A percentile compares a stretch with the other conserved stretches of the same genome.
phyloP scores from a whole-genome alignment of 495 filamentous ascomycete genomes.

The Hypoxylon fuscum region DNA sequence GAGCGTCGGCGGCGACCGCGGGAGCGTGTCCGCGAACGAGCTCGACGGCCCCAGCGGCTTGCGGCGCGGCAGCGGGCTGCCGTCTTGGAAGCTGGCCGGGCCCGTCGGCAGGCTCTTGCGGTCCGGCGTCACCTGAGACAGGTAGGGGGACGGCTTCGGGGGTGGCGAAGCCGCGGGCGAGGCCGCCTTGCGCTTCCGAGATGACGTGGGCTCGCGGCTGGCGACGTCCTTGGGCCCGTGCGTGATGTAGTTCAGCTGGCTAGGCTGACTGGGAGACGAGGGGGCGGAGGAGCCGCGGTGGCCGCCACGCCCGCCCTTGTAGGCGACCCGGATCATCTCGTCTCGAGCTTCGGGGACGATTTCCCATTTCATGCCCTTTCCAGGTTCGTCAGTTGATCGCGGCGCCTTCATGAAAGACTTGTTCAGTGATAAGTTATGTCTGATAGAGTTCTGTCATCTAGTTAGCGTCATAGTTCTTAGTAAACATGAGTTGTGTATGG shows the following conservation, averaged over 20 bases:
- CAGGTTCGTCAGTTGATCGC: slow-evolving; percentile 90
- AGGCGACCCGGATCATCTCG: slow-evolving; percentile 65
- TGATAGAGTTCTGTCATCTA: slow-evolving; percentile 81
- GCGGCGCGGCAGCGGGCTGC: slow-evolving; percentile 63
- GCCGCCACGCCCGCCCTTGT: slow-evolving; percentile 62
- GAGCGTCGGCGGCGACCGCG: slow-evolving; percentile 73
- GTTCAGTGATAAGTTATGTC: slow-evolving; percentile 93
- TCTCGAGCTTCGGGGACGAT: slow-evolving; percentile 82
- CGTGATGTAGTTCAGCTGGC: slow-evolving; percentile 58
- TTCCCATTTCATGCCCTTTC: slow-evolving; percentile 99
- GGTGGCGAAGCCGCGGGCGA: slow-evolving; percentile 60
- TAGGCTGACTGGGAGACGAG: slow-evolving; percentile 60
- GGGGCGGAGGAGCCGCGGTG: slow-evolving; percentile 66
- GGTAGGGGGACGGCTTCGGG: slow-evolving; percentile 54
- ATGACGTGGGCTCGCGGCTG: slow-evolving; percentile 49
- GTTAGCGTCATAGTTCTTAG: slow-evolving; percentile 29
- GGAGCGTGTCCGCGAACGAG: slow-evolving; percentile 66
- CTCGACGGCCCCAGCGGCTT: slow-evolving; percentile 53
- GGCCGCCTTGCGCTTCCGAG: slow-evolving; percentile 57
- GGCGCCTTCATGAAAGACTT: slow-evolving; percentile 93
- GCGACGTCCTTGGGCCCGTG: slow-evolving; percentile 59
- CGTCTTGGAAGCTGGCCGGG: slow-evolving; percentile 62
- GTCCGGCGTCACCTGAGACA: slow-evolving; percentile 65
- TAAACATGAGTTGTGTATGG: neutral
- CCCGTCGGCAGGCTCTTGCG: slow-evolving; percentile 47